These are phyloP conservation scores for Trichoderma gamsii DNA, from an alignment of 495 filamentous ascomycete genomes.

Conservation along the genomic window DNA sequence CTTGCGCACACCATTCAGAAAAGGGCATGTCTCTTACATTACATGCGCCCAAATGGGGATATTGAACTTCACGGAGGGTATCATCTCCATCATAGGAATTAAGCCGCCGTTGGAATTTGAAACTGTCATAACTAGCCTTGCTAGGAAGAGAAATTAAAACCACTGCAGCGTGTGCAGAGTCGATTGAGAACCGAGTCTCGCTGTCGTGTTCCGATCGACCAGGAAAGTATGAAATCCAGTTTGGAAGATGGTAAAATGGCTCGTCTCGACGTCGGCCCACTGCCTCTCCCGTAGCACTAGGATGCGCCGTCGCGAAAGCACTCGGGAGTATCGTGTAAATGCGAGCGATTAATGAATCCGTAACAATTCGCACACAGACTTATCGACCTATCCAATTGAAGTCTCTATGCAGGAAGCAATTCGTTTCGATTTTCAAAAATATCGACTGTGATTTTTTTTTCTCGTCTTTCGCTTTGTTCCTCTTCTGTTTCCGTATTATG, in stretches of 20 bases:
- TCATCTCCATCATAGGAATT: not conserved
- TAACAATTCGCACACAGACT: too few species aligned
- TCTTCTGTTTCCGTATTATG: too few species aligned
- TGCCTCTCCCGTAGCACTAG: not conserved
- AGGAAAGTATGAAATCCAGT: not conserved
- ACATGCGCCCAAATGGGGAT: not conserved
- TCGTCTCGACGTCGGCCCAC: not conserved
- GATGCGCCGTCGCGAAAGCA: too few species aligned
- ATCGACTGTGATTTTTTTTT: too few species aligned
- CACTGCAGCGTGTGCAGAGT: not conserved
- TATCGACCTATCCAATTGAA: too few species aligned
- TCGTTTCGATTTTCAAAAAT: too few species aligned
- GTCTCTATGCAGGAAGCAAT: too few species aligned
- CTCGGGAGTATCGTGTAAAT: too few species aligned
- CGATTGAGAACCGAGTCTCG: not conserved
- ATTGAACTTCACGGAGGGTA: not conserved
- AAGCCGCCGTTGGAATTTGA: not conserved
- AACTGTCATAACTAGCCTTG: not conserved
- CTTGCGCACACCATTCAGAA: not conserved
- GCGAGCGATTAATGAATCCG: too few species aligned
- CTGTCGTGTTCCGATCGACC: not conserved
- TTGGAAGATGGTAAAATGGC: not conserved
- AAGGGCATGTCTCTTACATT: not conserved
- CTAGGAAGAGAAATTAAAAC: not conserved
- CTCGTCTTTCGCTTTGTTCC: too few species aligned